Evolutionary conservation across 139 green algal species (phyloP).

Genomic region (Tetraselmis striata): DNA sequence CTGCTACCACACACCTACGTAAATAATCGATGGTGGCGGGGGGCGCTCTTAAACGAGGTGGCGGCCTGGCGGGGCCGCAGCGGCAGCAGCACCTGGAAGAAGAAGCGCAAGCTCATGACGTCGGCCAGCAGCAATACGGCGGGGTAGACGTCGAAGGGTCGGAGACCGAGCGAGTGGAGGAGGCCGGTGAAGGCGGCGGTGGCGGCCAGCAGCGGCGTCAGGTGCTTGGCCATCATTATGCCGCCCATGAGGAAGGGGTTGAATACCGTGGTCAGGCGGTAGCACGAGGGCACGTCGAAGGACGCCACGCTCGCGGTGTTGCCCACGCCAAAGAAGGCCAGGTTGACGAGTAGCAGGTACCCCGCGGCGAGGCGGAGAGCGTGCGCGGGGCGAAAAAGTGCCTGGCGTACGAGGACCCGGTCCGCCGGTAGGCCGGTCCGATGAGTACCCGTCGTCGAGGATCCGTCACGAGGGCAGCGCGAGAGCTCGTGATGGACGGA

Average conservation of each 20-base stretch:
- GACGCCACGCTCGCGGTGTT: conserved; percentile 29
- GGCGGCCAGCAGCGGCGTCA: conserved; percentile 23
- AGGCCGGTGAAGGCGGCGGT: conserved; percentile 12
- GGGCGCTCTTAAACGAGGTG: too few species aligned
- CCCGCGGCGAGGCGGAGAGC: conserved; percentile 1
- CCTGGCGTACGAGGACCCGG: too few species aligned
- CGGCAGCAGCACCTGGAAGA: conserved; percentile 18
- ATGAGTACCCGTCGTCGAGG: neutral
- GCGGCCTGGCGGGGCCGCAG: too few species aligned
- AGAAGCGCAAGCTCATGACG: conserved; percentile 27
- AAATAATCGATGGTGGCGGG: too few species aligned
- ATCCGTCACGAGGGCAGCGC: too few species aligned
- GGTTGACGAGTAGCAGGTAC: conserved; percentile 22
- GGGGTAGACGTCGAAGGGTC: conserved; percentile 14
- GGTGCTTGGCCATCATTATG: conserved; percentile 27
- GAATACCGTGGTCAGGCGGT: conserved; percentile 28
- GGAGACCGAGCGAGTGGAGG: neutral
- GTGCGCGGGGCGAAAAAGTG: neutral
- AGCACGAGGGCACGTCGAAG: conserved; percentile 30
- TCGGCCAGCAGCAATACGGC: conserved; percentile 25
- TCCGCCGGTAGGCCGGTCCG: too few species aligned
- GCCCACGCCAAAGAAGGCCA: conserved; percentile 33
- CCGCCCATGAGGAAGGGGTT: conserved; percentile 31
- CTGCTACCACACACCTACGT: too few species aligned
- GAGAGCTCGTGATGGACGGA: neutral